These are phyloP conservation scores for Boletus eberwhitei DNA, from an alignment of 768 basidiomycete species.

Conservation along the genomic window DNA sequence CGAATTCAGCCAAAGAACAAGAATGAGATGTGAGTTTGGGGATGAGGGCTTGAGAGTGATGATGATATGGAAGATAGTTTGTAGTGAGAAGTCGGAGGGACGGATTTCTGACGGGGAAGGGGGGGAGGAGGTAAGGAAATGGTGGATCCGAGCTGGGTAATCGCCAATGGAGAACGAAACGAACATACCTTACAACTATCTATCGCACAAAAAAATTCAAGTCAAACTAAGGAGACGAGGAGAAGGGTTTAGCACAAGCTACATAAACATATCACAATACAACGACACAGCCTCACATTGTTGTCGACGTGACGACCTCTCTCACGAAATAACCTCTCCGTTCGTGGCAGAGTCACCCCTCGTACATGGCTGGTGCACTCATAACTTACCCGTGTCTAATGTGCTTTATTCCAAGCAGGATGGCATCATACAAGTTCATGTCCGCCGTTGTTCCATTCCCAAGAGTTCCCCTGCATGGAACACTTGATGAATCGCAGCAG, in stretches of 20 bases:
- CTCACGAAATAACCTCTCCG: no score
- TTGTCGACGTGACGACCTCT: no score
- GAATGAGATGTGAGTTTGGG: slow-evolving; percentile 36
- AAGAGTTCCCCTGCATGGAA: no score
- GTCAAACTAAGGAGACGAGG: neutral
- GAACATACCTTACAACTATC: slow-evolving; percentile 33
- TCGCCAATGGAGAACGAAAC: slow-evolving; percentile 29
- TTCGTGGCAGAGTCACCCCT: no score
- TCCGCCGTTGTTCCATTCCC: no score
- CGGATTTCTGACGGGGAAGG: slow-evolving; percentile 50
- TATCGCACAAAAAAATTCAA: neutral
- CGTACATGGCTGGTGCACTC: no score
- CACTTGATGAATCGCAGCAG: slow-evolving; percentile 38
- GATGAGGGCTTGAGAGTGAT: slow-evolving; percentile 46
- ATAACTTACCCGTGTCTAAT: no score
- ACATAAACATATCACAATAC: slow-evolving; percentile 19
- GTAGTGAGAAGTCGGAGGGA: slow-evolving; percentile 38
- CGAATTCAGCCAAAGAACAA: slow-evolving; percentile 52
- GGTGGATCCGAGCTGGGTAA: slow-evolving; percentile 57
- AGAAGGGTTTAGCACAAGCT: slow-evolving; percentile 6
- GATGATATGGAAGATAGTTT: slow-evolving; percentile 35
- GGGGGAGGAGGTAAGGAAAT: slow-evolving; percentile 51
- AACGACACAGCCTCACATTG: slow-evolving; percentile 29
- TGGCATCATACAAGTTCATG: no score
- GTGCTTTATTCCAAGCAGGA: no score